Evolutionary conservation across 1,284 basidiomycete species (phyloP), one percentile per base, ranked within the genome.

Genomic region (Cryptococcus neoformans): DNA sequence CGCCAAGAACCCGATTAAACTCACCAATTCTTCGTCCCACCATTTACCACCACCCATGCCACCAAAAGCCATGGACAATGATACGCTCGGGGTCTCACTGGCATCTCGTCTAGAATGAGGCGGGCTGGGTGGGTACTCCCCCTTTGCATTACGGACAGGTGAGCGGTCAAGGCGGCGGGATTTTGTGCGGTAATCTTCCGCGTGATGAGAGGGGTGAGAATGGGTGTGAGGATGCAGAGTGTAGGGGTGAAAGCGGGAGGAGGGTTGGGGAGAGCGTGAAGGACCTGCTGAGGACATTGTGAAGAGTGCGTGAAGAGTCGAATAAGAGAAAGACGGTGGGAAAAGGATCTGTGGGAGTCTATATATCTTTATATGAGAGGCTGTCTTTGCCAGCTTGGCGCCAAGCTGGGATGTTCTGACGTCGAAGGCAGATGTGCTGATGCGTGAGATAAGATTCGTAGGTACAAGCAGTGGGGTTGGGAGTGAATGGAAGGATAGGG

Each of bases 11-110:
- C 21, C 21, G 21, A 21, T 21, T 21, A 21, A 21, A 67, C 67
- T 55, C 59, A 73, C 72, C 56, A 75, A 59, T 38, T 74, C 70
- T 49, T 74, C 71, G 49, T 76, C 72, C 70, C 73, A 76, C 70
- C 69, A 74, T 63, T 74, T 73, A 1, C 66, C 65, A 37, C 69
- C 68, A 37, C 45, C 47, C 9, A 53, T 45, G 40, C 58, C 63
- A 28, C 66, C 64, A 46, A 69, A 67, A 12, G 67, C 69, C 39
- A 64, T 58, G 37, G 62, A 59, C 21, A 70, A 58, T 7, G 57
- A 53, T 12, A 62, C 40, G 16, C 66, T 63, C 3, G 74, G 69
- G 2, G 70, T 68, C 34, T 66, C 68, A 49, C 58, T 63, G 12
- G 54, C 53, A 53, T 73, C 74, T 34, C 71, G 56, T 37, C 68